Evolutionary conservation across 495 filamentous ascomycete species (phyloP).

Genomic region (Neurospora sp.): DNA sequence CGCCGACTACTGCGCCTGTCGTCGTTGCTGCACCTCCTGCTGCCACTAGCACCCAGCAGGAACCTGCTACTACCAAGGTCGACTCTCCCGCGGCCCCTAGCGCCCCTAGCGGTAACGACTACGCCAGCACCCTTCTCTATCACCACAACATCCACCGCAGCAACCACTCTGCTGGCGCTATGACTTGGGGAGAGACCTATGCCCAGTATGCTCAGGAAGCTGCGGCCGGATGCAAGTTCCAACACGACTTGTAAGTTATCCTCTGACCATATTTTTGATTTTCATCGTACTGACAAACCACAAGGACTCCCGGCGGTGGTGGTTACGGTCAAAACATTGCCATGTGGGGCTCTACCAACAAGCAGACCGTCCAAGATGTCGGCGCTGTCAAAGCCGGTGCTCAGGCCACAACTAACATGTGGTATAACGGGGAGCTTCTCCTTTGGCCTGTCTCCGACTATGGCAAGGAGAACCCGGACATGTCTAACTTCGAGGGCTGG

Average conservation of each 20-base stretch:
- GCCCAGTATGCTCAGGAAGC: constrained; percentile 47
- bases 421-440: constrained; percentile 73
- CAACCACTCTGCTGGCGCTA: constrained; percentile 60
- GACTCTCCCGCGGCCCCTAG: constrained; percentile 6
- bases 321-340: constrained; percentile 84
- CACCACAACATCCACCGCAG: constrained; percentile 82
- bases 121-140: constrained; percentile 35
- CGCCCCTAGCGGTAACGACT: constrained; percentile 14
- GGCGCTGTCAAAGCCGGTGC: constrained; percentile 40
- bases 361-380: constrained; percentile 10
- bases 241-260: constrained; percentile 64
- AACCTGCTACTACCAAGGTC: constrained; percentile 4
- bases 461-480: constrained; percentile 36
- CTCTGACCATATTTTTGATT: background rate
- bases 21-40: constrained; percentile 4
- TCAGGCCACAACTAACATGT: constrained; percentile 58
- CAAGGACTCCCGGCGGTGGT: constrained; percentile 42
- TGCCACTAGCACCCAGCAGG: constrained; percentile 3
- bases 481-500: constrained; percentile 55
- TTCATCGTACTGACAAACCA: constrained; percentile 2
- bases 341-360: constrained; percentile 25
- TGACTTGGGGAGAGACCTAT: constrained; percentile 54
- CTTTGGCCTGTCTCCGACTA: constrained; percentile 28
- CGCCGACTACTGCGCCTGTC: background rate
- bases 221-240: constrained; percentile 52